Percentiles rank a stretch among this genome's conserved stretches.
phyloP scores from a whole-genome alignment of 108 stramenopile genomes.

The Conticribra guillardii region DNA sequence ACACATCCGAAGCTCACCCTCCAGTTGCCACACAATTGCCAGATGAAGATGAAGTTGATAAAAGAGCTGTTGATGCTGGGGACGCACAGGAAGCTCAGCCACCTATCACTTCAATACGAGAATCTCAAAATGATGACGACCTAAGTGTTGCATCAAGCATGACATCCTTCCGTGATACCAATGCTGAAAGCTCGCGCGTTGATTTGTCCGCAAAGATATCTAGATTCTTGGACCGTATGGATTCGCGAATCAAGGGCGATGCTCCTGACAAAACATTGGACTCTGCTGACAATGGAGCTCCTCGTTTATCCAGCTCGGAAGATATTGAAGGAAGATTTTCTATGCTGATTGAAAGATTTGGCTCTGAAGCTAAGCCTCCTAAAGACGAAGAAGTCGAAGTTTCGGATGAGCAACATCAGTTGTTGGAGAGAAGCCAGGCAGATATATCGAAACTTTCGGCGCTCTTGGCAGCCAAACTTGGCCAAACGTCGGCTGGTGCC shows the following conservation, averaged over 20 bases:
- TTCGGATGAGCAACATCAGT: conserved; percentile 15
- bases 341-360: conserved; percentile 34
- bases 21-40: too few species aligned
- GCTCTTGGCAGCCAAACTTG: conserved; percentile 30
- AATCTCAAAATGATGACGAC: conserved; percentile 32
- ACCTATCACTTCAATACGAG: conserved; percentile 29
- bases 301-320: conserved; percentile 16
- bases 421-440: conserved; percentile 24
- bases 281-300: neutral
- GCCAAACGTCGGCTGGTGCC: conserved; percentile 5
- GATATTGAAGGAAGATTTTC: conserved; percentile 39
- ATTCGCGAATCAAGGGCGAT: conserved; percentile 4
- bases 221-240: conserved; percentile 35
- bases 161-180: conserved; percentile 27
- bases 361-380: conserved; percentile 6
- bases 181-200: conserved; percentile 17
- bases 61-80: neutral
- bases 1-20: too few species aligned
- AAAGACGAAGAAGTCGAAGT: conserved; percentile 7
- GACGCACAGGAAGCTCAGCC: neutral
- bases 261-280: neutral
- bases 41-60: neutral
- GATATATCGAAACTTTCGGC: conserved; percentile 35
- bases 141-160: conserved; percentile 45
- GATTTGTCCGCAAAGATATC: conserved; percentile 34